phyloP scores from a whole-genome alignment of 768 basidiomycete species.

The Crepidotus variabilis region DNA sequence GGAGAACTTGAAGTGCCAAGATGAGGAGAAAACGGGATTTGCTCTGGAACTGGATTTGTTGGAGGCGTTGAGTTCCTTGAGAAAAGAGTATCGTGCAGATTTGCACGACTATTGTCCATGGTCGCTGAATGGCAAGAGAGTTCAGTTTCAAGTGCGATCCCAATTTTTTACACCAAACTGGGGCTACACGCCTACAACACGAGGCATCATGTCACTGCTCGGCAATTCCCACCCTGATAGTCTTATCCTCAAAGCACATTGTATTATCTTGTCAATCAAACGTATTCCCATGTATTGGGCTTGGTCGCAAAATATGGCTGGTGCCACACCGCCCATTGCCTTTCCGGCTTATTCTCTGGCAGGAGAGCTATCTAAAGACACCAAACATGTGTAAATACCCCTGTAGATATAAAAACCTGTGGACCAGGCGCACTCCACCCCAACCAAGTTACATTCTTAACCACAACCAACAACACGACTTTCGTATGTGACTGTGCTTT shows the following conservation, averaged over 20 bases:
- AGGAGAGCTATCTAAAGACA: too few relatives aligned
- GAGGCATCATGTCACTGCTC: constrained; percentile 31
- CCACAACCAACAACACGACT: constrained; percentile 30
- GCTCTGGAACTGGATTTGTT: constrained; percentile 22
- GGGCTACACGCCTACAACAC: constrained; percentile 39
- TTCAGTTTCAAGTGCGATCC: constrained; percentile 1
- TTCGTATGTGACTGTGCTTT: constrained; percentile 27
- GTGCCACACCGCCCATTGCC: too few relatives aligned
- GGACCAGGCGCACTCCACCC: neutral
- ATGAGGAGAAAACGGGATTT: constrained; percentile 28
- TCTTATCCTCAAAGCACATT: too few relatives aligned
- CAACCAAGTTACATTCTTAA: constrained; percentile 8
- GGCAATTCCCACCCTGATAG: constrained; percentile 21
- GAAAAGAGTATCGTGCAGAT: constrained; percentile 45
- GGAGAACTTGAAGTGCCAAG: constrained; percentile 43
- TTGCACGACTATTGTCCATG: constrained; percentile 15
- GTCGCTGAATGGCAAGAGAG: constrained; percentile 11
- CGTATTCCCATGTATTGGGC: too few relatives aligned
- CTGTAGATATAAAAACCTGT: constrained; percentile 13
- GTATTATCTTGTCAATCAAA: too few relatives aligned
- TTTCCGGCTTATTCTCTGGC: too few relatives aligned
- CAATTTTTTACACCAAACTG: constrained; percentile 18
- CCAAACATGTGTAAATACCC: neutral
- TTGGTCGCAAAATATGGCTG: too few relatives aligned
- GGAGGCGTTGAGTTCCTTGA: constrained; percentile 54